Evolutionary conservation across 306 rosid genomes (phyloP).

Genomic region (Abrus precatorius): DNA sequence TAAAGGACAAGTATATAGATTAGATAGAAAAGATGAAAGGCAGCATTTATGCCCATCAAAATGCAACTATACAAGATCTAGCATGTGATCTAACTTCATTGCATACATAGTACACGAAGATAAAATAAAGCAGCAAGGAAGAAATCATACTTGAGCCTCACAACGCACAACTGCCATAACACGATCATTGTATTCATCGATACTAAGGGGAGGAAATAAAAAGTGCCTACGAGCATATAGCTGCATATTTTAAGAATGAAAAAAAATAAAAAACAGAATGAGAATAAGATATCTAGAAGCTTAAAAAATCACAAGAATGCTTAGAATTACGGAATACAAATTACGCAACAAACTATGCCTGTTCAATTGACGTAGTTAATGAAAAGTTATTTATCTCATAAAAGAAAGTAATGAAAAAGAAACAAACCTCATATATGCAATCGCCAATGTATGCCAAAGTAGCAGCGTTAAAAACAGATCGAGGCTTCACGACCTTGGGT

Average conservation of each 20-base stretch:
- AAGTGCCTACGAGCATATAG: slow-evolving; percentile 96
- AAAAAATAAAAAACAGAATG: background rate
- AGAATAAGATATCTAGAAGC: slow-evolving; percentile 37
- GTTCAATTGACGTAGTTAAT: slow-evolving; percentile 16
- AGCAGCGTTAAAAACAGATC: slow-evolving; percentile 78
- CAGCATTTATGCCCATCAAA: background rate
- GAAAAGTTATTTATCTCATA: background rate
- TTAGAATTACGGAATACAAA: background rate
- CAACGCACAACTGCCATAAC: slow-evolving; percentile 94
- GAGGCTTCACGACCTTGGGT: slow-evolving; percentile 86
- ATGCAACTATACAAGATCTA: slow-evolving; percentile 10
- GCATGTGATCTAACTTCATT: slow-evolving; percentile 28
- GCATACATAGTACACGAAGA: slow-evolving; percentile 1
- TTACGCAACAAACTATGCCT: background rate
- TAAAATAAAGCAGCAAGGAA: slow-evolving; percentile 38
- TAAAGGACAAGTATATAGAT: background rate
- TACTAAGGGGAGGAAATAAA: slow-evolving; percentile 83
- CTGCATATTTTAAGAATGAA: slow-evolving; percentile 61
- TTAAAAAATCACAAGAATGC: background rate
- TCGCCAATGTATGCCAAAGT: slow-evolving; percentile 88
- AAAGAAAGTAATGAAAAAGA: slow-evolving; percentile 7
- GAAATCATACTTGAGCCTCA: slow-evolving; percentile 83
- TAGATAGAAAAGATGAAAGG: background rate
- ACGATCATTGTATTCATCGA: slow-evolving; percentile 85
- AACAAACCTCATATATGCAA: slow-evolving; percentile 83